Evolutionary conservation across 2,329 filamentous ascomycete genomes (phyloP), one percentile per base, ranked within the genome.

Genomic region (Paraconiothyrium brasiliense): DNA sequence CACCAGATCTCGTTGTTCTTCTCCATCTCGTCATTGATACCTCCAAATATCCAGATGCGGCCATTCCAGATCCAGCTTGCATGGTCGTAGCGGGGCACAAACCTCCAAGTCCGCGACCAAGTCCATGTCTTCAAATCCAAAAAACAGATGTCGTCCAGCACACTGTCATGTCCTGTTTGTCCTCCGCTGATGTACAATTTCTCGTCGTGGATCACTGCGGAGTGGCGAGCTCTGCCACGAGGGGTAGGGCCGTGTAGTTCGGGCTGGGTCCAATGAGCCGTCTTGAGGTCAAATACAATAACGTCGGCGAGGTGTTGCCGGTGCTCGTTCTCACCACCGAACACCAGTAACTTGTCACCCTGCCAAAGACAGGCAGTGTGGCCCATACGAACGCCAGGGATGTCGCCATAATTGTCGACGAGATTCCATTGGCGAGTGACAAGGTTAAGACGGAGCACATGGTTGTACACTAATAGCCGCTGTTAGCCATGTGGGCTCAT

Each of bases 401-500:
- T 98, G 80, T 98, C 94, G 37, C 95, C 95, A 82, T 97, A 99
- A 80, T 99, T 99, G 81, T 98, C 95, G 22, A 99, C 94, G 54
- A 99, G 83, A 68, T 89, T 95, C 95, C 95, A 99, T 77, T 95
- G 92, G 69, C 95, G 89, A 65, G 90, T 94, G 63, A 90, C 85
- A 65, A 99, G 86, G 77, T 99, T 94, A 55, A 99, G 83, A 71
- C 89, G 90, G 66, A 99, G 84, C 46, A 99, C 95, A 81, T 99
- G 95, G 76, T 99, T 99, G 81, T 99, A 99, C 20, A 99, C 90
- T 87, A 27, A n/a, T 5, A 37, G 14, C 7, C 50, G 60, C 49
- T 64, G 63, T 55, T 41, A 61, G 43, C 43, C n/a, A 30, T 6
- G 37, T 30, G 13, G 2, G 14, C 3, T 32, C 13, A 13, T 13